A percentile compares a stretch with the other conserved stretches of the same genome.
These are phyloP conservation scores for Nakazawaea holstii DNA, from an alignment of 805 yeast species.

Conservation along the genomic window DNA sequence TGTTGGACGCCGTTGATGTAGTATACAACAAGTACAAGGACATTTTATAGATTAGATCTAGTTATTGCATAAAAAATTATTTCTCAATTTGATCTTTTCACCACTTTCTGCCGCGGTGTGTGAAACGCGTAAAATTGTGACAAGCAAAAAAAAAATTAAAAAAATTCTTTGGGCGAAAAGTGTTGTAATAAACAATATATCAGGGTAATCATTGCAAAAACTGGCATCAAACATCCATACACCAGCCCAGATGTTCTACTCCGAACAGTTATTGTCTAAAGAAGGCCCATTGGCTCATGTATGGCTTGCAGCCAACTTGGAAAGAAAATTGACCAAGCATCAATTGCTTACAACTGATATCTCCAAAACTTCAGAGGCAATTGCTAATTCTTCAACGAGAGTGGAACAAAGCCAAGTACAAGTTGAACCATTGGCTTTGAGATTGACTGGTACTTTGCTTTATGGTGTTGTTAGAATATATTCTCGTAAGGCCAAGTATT, in stretches of 20 bases:
- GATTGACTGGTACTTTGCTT: constrained; percentile 80
- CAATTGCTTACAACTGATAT: constrained; percentile 72
- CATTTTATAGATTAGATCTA: constrained; percentile 2
- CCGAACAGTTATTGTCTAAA: constrained; percentile 50
- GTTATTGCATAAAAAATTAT: neutral
- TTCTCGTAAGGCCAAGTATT: constrained; percentile 76
- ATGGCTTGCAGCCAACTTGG: constrained; percentile 91
- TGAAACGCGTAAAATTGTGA: too few relatives aligned
- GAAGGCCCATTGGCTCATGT: constrained; percentile 86
- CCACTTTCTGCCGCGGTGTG: too few relatives aligned
- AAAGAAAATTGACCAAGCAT: constrained; percentile 65
- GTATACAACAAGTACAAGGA: constrained; percentile 26
- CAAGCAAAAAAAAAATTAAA: too few relatives aligned
- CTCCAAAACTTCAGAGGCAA: constrained; percentile 58
- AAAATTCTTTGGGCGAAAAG: too few relatives aligned
- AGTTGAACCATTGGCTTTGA: constrained; percentile 61
- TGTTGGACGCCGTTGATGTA: constrained; percentile 38
- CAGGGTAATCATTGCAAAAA: too few relatives aligned
- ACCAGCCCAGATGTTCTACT: constrained; percentile 35
- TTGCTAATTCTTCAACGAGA: constrained; percentile 37
- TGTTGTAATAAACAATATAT: too few relatives aligned
- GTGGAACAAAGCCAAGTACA: constrained; percentile 13
- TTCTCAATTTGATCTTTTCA: neutral
- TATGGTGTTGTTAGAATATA: constrained; percentile 86
- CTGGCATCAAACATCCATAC: neutral